A percentile compares a stretch with the other conserved stretches of the same genome.
Conservation (phyloP, 106 monocot species). For the Gastrodia elata region DNA sequence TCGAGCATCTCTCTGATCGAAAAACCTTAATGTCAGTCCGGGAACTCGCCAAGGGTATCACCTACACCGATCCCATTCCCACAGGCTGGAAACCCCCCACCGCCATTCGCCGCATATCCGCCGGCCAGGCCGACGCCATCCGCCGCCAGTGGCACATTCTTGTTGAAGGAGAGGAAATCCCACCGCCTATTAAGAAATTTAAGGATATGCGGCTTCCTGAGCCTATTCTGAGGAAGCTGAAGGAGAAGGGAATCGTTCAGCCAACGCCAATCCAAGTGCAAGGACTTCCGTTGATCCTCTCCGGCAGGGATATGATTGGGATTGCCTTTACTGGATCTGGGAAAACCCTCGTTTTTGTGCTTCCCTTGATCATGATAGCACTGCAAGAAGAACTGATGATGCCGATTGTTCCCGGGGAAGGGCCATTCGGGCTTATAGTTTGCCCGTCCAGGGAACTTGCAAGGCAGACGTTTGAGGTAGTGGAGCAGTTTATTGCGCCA, state of each 20-base stretch:
- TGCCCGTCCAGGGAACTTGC: conserved; percentile 93
- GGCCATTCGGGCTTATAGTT: conserved; percentile 82
- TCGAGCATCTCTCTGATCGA: conserved; percentile 91
- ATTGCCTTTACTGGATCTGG: conserved; percentile 96
- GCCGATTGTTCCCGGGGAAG: conserved; percentile 86
- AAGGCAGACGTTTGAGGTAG: conserved; percentile 76
- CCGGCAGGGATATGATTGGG: conserved; percentile 95
- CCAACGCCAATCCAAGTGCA: conserved; percentile 97
- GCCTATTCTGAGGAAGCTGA: conserved; percentile 58
- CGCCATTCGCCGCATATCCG: conserved; percentile 55
- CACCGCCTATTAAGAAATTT: conserved; percentile 75
- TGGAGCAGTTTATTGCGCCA: conserved; percentile 64
- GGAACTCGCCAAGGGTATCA: conserved; percentile 93
- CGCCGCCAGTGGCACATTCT: conserved; percentile 81
- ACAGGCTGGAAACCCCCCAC: conserved; percentile 95
- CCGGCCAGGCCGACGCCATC: conserved; percentile 31
- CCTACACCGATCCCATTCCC: conserved; percentile 71
- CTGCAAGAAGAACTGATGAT: conserved; percentile 87
- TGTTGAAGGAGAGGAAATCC: conserved; percentile 82
- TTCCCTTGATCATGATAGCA: conserved; percentile 83
- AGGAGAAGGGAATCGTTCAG: conserved; percentile 70
- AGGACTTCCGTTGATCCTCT: conserved; percentile 66
- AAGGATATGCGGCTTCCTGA: conserved; percentile 70
- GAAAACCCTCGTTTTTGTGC: conserved; percentile 83
- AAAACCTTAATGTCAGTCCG: conserved; percentile 96